Base-by-base conservation (phyloP, 768 basidiomycete genomes). In the Vishniacozyma victoriae region DNA sequence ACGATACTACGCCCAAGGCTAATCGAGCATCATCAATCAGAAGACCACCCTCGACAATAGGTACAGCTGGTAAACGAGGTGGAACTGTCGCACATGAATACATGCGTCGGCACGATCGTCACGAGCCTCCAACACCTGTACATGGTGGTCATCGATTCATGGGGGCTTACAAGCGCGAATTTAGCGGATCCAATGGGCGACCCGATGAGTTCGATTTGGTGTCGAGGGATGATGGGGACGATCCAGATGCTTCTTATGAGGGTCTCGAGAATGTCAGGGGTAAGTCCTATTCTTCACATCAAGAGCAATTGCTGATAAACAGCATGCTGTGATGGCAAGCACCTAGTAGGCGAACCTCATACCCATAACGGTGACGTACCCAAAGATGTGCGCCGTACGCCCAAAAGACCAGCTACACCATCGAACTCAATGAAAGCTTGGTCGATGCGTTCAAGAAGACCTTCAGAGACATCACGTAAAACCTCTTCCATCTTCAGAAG, bases 21-120 rank as follows among this genome's bases (percentile, higher is more conserved):
- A 40, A 35, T 5, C 51, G 54, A 43, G 47, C 43, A 45, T 9
- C 9, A 9, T 33, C 29, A 9, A n/a, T n/a, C n/a, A n/a, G n/a
- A n/a, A 75, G 61, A 27, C 35, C 55, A 11, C 44, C 42, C 3
- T 53, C 55, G 1, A 53, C 55, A 3, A n/a, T n/a, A n/a, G n/a
- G n/a, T n/a, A 33, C 29, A 33, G 79, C 44, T 81, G 86, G 11
- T 86, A 93, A 93, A 70, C 83, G 90, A 5, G 79, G 83, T 2
- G 91, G 89, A 11, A 96, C 92, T 7, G 86, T 90, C 1, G 93
- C 93, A 0, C 80, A 84, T 9, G 92, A 96, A 65, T 96, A 90
- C 61, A 76, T 93, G 33, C 81, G 86, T 20, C 85, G 86, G 27
- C 58, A 64, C 37, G 70, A 72, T 20, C 85, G 86, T 27, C 58